A percentile compares a stretch with the other conserved stretches of the same genome.
These are phyloP conservation scores for Macadamia tetraphylla DNA, from an alignment of 164 flowering plant genomes.

Conservation along the genomic window DNA sequence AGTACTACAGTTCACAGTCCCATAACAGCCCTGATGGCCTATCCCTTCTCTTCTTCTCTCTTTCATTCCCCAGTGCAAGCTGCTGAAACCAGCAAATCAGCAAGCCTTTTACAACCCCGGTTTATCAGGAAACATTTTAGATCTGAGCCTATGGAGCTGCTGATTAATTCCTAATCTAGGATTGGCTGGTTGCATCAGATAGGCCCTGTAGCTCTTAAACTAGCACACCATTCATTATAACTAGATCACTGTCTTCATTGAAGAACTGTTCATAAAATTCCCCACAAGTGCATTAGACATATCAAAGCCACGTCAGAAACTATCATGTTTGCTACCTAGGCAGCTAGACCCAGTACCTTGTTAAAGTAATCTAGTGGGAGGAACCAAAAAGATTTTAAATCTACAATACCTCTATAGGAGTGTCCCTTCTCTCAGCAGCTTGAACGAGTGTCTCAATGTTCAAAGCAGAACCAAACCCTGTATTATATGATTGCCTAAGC, in stretches of 20 bases:
- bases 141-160: no score
- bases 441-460: slow-evolving; percentile 94
- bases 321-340: not conserved
- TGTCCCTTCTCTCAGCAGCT: slow-evolving; percentile 93
- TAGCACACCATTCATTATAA: no score
- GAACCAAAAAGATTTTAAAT: not conserved
- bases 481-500: slow-evolving; percentile 25
- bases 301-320: not conserved
- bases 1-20: no score
- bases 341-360: not conserved
- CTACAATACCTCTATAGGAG: slow-evolving; percentile 70
- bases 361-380: not conserved
- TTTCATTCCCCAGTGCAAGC: no score
- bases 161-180: no score
- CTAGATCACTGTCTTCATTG: not conserved
- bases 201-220: no score
- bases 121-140: no score
- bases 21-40: no score
- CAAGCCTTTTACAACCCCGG: no score
- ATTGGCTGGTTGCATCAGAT: no score
- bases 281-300: not conserved
- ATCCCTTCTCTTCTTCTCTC: no score
- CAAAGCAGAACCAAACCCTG: slow-evolving; percentile 96
- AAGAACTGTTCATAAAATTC: not conserved
- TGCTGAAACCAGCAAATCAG: no score